These are phyloP conservation scores for Ustilago lituana DNA, from an alignment of 1,284 basidiomycete genomes.

Conservation along the genomic window DNA sequence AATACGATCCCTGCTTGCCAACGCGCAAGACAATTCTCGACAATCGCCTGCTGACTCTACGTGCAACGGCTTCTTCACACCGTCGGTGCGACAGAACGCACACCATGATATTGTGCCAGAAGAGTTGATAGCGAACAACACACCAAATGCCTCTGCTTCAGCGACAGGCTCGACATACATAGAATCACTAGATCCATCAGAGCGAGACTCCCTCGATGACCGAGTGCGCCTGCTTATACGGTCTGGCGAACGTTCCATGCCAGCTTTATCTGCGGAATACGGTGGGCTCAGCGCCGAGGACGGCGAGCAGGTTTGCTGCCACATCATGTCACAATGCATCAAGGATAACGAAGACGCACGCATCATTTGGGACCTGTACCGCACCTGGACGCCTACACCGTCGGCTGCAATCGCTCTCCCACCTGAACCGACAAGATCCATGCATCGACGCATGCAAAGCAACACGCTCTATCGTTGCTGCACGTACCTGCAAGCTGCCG, in stretches of 20 bases:
- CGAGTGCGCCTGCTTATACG: constrained; percentile 8
- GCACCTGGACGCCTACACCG: constrained; percentile 6
- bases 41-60: not conserved
- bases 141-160: not conserved
- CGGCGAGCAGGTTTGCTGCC: constrained; percentile 24
- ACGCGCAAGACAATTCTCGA: not conserved
- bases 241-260: constrained; percentile 35
- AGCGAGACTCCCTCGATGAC: constrained; percentile 5
- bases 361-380: constrained; percentile 31
- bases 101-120: not conserved
- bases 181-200: constrained; percentile 8
- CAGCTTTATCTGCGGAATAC: constrained; percentile 10
- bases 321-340: constrained; percentile 21
- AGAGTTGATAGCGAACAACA: not conserved
- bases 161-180: constrained; percentile 11
- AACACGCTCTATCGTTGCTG: constrained; percentile 30
- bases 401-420: not conserved
- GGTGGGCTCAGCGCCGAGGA: not conserved
- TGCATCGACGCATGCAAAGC: constrained; percentile 26
- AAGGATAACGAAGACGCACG: constrained; percentile 3
- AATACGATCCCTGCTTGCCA: not conserved
- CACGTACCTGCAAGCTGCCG: constrained; percentile 15
- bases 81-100: constrained; percentile 5
- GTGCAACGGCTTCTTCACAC: constrained; percentile 33
- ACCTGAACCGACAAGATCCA: constrained; percentile 1